phyloP scores from a whole-genome alignment of 208 protist species.

The Crithidia bombi region DNA sequence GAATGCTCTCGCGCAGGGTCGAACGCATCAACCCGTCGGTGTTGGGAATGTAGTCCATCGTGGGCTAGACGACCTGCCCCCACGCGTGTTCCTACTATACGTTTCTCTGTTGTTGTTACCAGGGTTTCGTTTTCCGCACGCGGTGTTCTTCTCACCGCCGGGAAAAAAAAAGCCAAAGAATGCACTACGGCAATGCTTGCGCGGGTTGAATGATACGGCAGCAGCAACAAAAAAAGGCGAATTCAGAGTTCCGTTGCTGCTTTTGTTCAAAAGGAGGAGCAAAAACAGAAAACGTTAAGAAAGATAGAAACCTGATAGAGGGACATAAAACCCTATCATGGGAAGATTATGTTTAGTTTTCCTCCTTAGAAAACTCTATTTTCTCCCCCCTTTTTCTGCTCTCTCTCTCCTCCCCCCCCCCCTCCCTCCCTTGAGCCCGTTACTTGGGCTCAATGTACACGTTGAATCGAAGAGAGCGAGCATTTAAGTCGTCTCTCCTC shows the following conservation, averaged over 20 bases:
- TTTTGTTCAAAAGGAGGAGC: constrained; percentile 16
- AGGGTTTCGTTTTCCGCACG: background rate
- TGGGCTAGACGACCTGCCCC: constrained; percentile 1
- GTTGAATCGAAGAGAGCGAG: no score
- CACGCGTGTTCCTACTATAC: no score
- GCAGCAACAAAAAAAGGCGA: background rate
- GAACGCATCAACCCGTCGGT: constrained; percentile 68
- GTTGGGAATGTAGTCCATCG: constrained; percentile 59
- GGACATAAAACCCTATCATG: constrained; percentile 3
- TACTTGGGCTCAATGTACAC: no score
- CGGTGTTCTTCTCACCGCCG: constrained; percentile 1
- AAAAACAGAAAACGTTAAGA: constrained; percentile 4
- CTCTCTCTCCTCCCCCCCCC: no score
- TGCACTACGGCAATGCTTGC: no score
- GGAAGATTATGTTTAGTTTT: no score
- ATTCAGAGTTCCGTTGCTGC: background rate
- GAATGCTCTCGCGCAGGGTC: constrained; percentile 75
- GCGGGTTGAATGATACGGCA: background rate
- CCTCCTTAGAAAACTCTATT: no score
- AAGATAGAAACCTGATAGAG: constrained; percentile 1
- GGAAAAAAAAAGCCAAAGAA: background rate
- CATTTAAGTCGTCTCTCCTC: no score
- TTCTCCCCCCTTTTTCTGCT: no score
- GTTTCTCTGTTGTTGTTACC: background rate
- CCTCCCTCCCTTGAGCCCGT: no score